These are phyloP conservation scores for Suhomyces prunicola DNA, from an alignment of 805 yeast genomes.

Conservation along the genomic window DNA sequence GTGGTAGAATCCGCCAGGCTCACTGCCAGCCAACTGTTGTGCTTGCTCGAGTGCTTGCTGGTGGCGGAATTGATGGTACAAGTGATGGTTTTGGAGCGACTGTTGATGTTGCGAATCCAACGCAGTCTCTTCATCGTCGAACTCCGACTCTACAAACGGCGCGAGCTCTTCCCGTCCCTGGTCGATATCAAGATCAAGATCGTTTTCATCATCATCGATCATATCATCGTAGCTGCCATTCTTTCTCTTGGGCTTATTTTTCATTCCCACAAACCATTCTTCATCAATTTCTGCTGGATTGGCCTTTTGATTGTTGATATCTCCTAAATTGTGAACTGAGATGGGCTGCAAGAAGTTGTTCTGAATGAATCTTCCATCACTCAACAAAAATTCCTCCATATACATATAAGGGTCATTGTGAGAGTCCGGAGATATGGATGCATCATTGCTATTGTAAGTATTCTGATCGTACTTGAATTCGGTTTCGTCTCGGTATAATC, in stretches of 20 bases:
- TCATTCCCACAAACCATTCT: conserved; percentile 17
- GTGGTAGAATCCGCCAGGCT: conserved; percentile 18
- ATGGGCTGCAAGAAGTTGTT: conserved; percentile 39
- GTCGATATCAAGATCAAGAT: background rate
- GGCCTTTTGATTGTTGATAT: conserved; percentile 9
- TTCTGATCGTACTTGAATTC: conserved; percentile 43
- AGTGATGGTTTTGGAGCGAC: conserved; percentile 11
- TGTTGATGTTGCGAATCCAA: conserved; percentile 7
- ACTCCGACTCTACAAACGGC: conserved; percentile 23
- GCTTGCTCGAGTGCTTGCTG: conserved; percentile 16
- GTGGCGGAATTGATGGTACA: conserved; percentile 19
- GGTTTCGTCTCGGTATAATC: conserved; percentile 46
- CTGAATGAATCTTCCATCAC: conserved; percentile 41
- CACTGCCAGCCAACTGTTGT: conserved; percentile 9
- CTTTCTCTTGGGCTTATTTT: background rate
- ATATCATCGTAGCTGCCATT: background rate
- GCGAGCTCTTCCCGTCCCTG: background rate
- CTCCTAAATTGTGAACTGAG: conserved; percentile 26
- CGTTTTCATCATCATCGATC: background rate
- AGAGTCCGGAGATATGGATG: conserved; percentile 14
- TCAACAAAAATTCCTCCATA: conserved; percentile 33
- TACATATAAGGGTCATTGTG: conserved; percentile 21
- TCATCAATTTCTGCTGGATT: conserved; percentile 18
- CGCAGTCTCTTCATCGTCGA: conserved; percentile 29
- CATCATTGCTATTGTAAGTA: conserved; percentile 23